Evolutionary conservation across 495 filamentous ascomycete species (phyloP), one percentile per base, ranked within the genome.

Genomic region (Trichoderma orchidacearum): DNA sequence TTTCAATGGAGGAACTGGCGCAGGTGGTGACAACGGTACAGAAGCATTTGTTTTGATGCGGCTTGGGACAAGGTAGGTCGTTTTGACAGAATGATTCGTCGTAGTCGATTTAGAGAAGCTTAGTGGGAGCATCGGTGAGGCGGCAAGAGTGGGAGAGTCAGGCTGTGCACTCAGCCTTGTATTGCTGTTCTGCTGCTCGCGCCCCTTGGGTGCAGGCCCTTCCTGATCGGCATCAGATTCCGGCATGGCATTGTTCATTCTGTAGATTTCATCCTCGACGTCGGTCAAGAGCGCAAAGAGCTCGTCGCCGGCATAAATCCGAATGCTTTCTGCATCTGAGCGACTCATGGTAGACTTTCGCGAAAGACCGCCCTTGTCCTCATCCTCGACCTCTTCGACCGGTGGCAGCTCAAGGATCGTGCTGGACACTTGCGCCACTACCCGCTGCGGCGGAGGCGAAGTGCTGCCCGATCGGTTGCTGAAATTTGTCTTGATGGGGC

Each of bases 231-330:
- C 21, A 27, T 27, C n/a, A 25, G 41, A 23, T 23, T 48, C 41
- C 1, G 41, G 41, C 12, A 27, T 48, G 41, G 21, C 41, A 48
- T 48, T 48, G 41, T 48, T 48, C 41, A 48, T 48, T 23, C 21
- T 23, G 41, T 17, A 25, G 62, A 85, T 79, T 55, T 80, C 75
- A 50, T 75, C 71, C 63, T 83, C 79, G 12, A 85, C 81, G 56
- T 85, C 81, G 3, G 74, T 75, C 29, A 85, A 63, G 6, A 85
- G 71, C 0, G 80, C 79, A 59, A 80, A 82, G 9, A 88, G 79
- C 52, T 82, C 79, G 54, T 73, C 73, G 60, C 81, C 83, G 29
- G 82, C 83, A 57, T 85, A 85, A 59, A 86, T 78, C 57, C 78
- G 79, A 58, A 87, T 87, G 54, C 80, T 85, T 64, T 86, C 76